Base-by-base conservation (phyloP, 106 monocot species). In the Ottelia alismoides region DNA sequence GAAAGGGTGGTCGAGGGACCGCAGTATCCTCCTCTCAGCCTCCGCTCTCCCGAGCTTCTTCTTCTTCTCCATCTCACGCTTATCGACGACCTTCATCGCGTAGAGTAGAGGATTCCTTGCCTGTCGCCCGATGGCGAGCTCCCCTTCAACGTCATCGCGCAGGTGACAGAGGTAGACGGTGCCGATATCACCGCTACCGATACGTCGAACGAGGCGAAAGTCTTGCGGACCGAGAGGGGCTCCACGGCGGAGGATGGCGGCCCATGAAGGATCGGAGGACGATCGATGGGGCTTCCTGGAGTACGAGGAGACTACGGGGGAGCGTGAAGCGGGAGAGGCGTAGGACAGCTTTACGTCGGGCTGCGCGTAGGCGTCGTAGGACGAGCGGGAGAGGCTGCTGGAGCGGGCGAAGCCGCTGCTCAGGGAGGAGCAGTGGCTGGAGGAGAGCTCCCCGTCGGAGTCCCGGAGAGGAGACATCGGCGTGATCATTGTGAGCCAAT, bases 1-100 rank as follows among this genome's bases (percentile, higher is more conserved):
- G 49, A 17, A 94, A 0, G 88, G 94, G 70, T 94, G 88, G 54
- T 84, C 78, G 30, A 94, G 73, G 6, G 64, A 29, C 28, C 68
- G 65, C 25, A 94, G 69, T n/a, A 94, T 71, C 58, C 71, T 49
- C 57, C 68, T 59, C 66, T 94, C 93, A 2, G 80, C 67, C 25
- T 84, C 73, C 17, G 88, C 94, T 27, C 88, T 17, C 2, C 27
- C 70, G 18, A 84, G 65, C 74, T 94, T 94, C 28, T 81, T 74
- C 70, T 93, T 93, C 72, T 57, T 78, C 27, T 49, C 83, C 16
- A 84, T 49, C 28, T 59, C 76, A 49, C 60, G 53, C 57, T 72
- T 81, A 70, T 94, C 84, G 30, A 94, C 84, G 9, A 94, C 84
- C 61, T 94, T 94, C 81, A 94, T 88, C 4, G 65, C 65, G 48